Evolutionary conservation across 2,329 filamentous ascomycete genomes (phyloP), one percentile per base, ranked within the genome.

Genomic region (Neopestalotiopsis clavispora): DNA sequence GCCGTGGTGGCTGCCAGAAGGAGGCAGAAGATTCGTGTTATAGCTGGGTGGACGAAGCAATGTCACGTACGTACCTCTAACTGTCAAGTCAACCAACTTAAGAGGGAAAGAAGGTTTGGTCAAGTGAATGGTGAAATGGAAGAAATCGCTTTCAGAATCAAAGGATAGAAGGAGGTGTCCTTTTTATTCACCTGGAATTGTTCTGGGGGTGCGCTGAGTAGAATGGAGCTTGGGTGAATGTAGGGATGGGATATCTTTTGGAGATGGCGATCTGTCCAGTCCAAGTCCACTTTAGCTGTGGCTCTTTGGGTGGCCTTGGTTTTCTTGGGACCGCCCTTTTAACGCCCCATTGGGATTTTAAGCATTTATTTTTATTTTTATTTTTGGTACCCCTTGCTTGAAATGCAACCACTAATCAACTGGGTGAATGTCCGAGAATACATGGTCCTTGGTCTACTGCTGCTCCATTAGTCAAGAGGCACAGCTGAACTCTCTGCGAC

Each of bases 261-360:
- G 52, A 67, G 65, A 67, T 60, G 65, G 30, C 65, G 40, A 67
- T 67, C 65, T 67, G 65, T 67, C 65, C 65, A 67, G 65, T 67
- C 65, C 40, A 57, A 17, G 23, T 38, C 20, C 32, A 32, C 28
- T 40, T 57, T 28, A 32, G 38, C 20, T 34, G 32, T 23, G n/a
- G 45, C 64, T 49, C n/a, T 30, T 65, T 38, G 34, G 9, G 17
- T 52, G 42, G 20, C 30, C 42, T 38, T 38, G 34, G 34, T 38
- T 38, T 38, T 28, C 58, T 60, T n/a, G 14, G 45, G 45, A 17
- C n/a, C n/a, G 45, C 45, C 34, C n/a, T 52, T 52, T 52, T 17
- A 17, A 52, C 45, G 45, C 45, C 17, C n/a, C 45, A 52, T 52
- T 52, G 45, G 58, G 58, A 52, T 52, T 52, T 14, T 49, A 13